Evolutionary conservation across 495 filamentous ascomycete genomes (phyloP).

Genomic region (Aspergillus asperescens): DNA sequence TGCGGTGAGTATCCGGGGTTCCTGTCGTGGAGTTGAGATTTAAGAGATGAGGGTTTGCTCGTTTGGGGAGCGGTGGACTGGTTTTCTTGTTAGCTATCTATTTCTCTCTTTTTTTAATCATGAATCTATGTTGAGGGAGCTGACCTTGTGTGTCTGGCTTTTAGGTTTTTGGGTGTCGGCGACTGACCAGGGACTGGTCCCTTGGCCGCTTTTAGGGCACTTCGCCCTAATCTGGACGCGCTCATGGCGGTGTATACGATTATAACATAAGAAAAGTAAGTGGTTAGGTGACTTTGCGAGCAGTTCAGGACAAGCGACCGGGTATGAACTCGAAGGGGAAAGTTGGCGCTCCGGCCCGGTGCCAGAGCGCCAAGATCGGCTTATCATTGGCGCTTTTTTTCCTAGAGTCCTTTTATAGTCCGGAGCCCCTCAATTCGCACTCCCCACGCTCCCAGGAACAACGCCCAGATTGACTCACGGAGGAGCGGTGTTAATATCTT

Average conservation of each 20-base stretch:
- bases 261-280: not conserved
- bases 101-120: not conserved
- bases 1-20: slow-evolving; percentile 9
- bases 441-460: not conserved
- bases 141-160: not conserved
- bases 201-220: slow-evolving; percentile 20
- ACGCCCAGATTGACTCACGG: not conserved
- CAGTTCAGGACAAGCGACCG: not conserved
- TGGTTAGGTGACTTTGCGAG: not conserved
- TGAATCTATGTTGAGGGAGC: not conserved
- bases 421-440: not conserved
- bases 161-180: slow-evolving; percentile 3
- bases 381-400: not conserved
- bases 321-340: not conserved
- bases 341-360: not conserved
- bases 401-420: not conserved
- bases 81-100: slow-evolving; percentile 1
- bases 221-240: slow-evolving; percentile 19
- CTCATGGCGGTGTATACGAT: slow-evolving; percentile 13
- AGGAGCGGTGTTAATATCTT: not conserved
- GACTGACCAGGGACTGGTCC: slow-evolving; percentile 10
- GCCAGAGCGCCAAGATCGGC: not conserved
- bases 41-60: slow-evolving; percentile 20
- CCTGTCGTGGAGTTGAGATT: slow-evolving; percentile 5
- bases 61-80: slow-evolving; percentile 16